Percentiles rank a stretch among this genome's conserved stretches.
These are phyloP conservation scores for Extremus antarcticus DNA, from an alignment of 495 filamentous ascomycete species.

Conservation along the genomic window DNA sequence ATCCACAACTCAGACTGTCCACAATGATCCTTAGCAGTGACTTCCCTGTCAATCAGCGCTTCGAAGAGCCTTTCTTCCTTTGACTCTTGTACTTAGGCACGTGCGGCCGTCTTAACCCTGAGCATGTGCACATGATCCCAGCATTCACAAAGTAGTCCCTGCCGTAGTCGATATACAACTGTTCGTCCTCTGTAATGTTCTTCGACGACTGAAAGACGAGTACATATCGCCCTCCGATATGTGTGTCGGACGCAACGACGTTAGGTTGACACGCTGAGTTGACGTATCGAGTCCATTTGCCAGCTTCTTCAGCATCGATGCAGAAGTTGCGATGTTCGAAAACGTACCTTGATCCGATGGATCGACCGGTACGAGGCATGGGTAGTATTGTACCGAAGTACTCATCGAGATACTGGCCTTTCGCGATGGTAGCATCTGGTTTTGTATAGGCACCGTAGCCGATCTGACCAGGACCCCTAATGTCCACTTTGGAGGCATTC, in stretches of 20 bases:
- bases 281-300: conserved; percentile 3
- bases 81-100: neutral
- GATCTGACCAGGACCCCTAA: neutral
- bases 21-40: too few species aligned
- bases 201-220: neutral
- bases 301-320: conserved; percentile 1
- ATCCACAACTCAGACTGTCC: too few species aligned
- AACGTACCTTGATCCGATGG: neutral
- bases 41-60: too few species aligned
- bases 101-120: neutral
- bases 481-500: neutral
- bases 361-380: neutral
- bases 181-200: neutral
- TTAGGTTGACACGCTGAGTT: neutral
- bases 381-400: neutral
- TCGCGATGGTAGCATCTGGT: neutral
- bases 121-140: neutral
- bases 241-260: neutral
- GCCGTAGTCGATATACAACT: neutral
- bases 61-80: too few species aligned
- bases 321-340: neutral
- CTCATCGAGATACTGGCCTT: conserved; percentile 1
- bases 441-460: conserved; percentile 1
- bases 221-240: neutral
- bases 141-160: conserved; percentile 1